phyloP scores from a whole-genome alignment of 192 early-diverging fungal genomes.

The Podila verticillata region DNA sequence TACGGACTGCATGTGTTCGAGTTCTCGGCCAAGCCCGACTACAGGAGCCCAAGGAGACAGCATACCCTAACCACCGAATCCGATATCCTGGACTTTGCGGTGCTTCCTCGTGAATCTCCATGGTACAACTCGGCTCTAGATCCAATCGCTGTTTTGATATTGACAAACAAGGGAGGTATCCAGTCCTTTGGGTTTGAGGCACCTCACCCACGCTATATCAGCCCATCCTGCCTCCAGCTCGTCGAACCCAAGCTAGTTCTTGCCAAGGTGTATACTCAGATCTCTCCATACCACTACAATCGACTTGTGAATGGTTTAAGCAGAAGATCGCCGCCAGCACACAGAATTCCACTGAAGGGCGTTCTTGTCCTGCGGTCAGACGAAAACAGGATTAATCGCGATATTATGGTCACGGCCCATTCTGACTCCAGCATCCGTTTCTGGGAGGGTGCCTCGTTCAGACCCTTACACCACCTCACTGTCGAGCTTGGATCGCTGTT shows the following conservation, averaged over 20 bases:
- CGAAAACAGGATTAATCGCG: slow-evolving; percentile 47
- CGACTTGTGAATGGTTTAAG: slow-evolving; percentile 22
- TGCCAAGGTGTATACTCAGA: slow-evolving; percentile 38
- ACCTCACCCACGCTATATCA: slow-evolving; percentile 24
- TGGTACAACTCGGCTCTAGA: slow-evolving; percentile 46
- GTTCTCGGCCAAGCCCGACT: slow-evolving; percentile 43
- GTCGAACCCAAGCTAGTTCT: slow-evolving; percentile 43
- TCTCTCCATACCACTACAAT: slow-evolving; percentile 19
- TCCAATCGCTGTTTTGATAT: slow-evolving; percentile 51
- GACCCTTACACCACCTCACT: slow-evolving; percentile 53
- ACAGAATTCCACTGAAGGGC: slow-evolving; percentile 55
- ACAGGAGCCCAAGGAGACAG: slow-evolving; percentile 46
- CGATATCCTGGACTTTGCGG: slow-evolving; percentile 55
- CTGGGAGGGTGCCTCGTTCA: slow-evolving; percentile 58
- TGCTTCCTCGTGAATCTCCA: slow-evolving; percentile 49
- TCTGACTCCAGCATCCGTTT: slow-evolving; percentile 51
- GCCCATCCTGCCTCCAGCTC: slow-evolving; percentile 50
- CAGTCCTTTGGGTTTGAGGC: slow-evolving; percentile 44
- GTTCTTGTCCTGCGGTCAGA: slow-evolving; percentile 38
- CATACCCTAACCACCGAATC: slow-evolving; percentile 43
- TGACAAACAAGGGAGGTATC: slow-evolving; percentile 44
- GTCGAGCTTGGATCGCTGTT: slow-evolving; percentile 31
- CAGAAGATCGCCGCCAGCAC: neutral
- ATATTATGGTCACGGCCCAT: slow-evolving; percentile 57
- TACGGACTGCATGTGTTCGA: slow-evolving; percentile 56